A percentile compares a stretch with the other conserved stretches of the same genome.
phyloP scores from a whole-genome alignment of 352 stramenopile species.

The Globisporangium carolinianum region DNA sequence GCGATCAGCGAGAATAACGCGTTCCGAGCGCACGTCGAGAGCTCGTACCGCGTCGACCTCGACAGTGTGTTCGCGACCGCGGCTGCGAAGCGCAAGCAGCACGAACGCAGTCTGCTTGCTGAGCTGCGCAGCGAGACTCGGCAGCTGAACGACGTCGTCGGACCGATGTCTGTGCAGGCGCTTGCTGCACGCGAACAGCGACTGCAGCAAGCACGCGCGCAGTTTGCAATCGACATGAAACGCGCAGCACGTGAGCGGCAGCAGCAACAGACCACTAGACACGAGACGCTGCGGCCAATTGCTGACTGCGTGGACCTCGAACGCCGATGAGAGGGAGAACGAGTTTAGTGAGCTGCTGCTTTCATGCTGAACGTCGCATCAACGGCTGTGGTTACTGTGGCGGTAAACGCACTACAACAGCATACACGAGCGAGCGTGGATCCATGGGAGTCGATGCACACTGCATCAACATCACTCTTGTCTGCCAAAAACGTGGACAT shows the following conservation, averaged over 20 bases:
- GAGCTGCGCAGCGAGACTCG: conserved; percentile 15
- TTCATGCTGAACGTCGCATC: too few species aligned
- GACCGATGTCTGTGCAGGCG: not conserved
- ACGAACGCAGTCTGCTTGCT: conserved; percentile 13
- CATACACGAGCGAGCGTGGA: too few species aligned
- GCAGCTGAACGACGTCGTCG: conserved; percentile 23
- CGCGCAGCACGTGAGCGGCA: conserved; percentile 4
- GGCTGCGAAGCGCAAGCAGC: conserved; percentile 7
- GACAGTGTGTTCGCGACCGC: not conserved
- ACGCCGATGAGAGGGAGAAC: too few species aligned
- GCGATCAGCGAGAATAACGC: conserved; percentile 32
- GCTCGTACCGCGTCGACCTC: conserved; percentile 23
- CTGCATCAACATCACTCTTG: too few species aligned
- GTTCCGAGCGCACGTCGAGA: conserved; percentile 22
- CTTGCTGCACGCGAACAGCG: conserved; percentile 2
- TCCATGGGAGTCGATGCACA: too few species aligned
- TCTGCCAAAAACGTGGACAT: too few species aligned
- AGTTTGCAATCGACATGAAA: conserved; percentile 18
- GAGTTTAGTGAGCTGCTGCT: too few species aligned
- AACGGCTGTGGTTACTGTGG: too few species aligned
- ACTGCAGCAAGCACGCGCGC: conserved; percentile 1
- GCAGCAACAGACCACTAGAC: not conserved
- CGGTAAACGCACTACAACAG: too few species aligned
- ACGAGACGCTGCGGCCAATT: too few species aligned
- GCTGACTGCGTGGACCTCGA: too few species aligned